Percentiles rank a stretch among this genome's conserved stretches.
Evolutionary conservation across 331 rosid species (phyloP).

Genomic region (Pyracantha coccinea): DNA sequence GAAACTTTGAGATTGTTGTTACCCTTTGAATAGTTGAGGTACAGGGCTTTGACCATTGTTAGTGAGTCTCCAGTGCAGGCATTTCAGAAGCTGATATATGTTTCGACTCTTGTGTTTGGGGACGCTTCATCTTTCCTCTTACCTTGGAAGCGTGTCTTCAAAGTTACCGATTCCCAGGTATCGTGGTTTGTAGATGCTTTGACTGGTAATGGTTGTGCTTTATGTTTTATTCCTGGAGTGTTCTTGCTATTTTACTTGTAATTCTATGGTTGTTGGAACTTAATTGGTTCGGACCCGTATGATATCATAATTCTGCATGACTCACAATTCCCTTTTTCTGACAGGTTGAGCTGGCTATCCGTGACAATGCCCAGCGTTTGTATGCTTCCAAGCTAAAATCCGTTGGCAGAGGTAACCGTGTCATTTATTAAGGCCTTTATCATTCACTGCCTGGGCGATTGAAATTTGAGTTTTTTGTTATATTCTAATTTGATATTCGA

Average conservation of each 20-base stretch:
- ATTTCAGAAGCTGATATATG: constrained; percentile 92
- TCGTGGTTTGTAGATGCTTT: neutral
- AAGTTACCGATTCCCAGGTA: constrained; percentile 91
- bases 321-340: constrained; percentile 2
- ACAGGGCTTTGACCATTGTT: constrained; percentile 70
- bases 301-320: constrained; percentile 3
- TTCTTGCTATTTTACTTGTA: neutral
- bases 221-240: neutral
- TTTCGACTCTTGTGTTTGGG: constrained; percentile 88
- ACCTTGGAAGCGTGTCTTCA: constrained; percentile 97
- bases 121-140: constrained; percentile 91
- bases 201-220: neutral
- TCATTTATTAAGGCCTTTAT: constrained; percentile 7
- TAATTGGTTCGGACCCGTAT: constrained; percentile 7
- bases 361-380: constrained; percentile 87
- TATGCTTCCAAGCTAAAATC: constrained; percentile 74
- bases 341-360: constrained; percentile 87
- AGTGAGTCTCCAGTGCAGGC: constrained; percentile 95
- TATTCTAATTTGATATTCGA: neutral
- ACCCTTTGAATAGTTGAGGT: constrained; percentile 7
- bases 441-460: neutral
- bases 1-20: neutral
- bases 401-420: constrained; percentile 67
- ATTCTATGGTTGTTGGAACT: neutral
- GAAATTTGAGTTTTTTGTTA: neutral